Evolutionary conservation across 495 filamentous ascomycete species (phyloP), one percentile per base, ranked within the genome.

Genomic region (Penicillium nucicola): DNA sequence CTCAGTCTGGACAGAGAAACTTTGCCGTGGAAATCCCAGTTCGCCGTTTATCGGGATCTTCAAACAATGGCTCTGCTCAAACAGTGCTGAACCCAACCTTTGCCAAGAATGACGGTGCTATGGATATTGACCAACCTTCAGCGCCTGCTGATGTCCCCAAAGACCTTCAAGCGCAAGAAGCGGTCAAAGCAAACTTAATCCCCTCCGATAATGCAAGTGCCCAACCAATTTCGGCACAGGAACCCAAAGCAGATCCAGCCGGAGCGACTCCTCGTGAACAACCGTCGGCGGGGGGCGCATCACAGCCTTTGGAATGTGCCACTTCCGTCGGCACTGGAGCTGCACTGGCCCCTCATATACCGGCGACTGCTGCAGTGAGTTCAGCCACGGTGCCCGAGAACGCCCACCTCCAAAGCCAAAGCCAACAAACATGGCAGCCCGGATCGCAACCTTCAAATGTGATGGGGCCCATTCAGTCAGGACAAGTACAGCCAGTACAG

Each of bases 321-420:
- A 33, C 37, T 6, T 1, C 36, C 31, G 44, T 53, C 53, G 38
- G 19, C 22, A 15, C 51, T 44, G 46, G 6, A 15, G 31, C 33
- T 12, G n/a, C 36, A 48, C 35, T 48, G 45, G 20, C 50, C 45
- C 48, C 61, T 52, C 41, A 38, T 34, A 53, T 35, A 23, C 32
- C 50, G n/a, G 28, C 46, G 15, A 17, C 52, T 52, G 45, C 50
- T 36, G 47, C 49, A 31, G 43, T 56, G 38, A 45, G 45, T 44
- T 42, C 50, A 17, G 44, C 53, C 60, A 50, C 53, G 45, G 49
- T 58, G 52, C 42, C 50, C 52, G 42, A 57, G 45, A 55, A 56
- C 45, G 19, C 50, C 54, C 39, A 17, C 50, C 3, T 40, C 38
- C 44, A 19, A 35, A 58, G 33, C 23, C 52, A 56, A 25, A 48